These are phyloP conservation scores for Pigoraptor vietnamica DNA, from an alignment of 78 protist species.

Conservation along the genomic window DNA sequence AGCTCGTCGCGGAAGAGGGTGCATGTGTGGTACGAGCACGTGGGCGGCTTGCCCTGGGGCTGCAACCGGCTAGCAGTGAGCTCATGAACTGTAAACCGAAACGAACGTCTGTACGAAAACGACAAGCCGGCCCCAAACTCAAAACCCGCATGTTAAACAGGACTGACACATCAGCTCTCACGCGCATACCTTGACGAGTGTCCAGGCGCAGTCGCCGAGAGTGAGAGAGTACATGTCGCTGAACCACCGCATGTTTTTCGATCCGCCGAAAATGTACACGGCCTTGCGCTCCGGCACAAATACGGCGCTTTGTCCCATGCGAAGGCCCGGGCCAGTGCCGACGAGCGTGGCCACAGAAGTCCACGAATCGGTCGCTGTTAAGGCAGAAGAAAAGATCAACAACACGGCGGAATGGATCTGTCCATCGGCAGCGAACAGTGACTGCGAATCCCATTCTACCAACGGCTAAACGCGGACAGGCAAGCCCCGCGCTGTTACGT, in stretches of 20 bases:
- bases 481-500: neutral
- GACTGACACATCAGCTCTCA: neutral
- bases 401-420: too few species aligned
- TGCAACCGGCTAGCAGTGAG: neutral
- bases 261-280: neutral
- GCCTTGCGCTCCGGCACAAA: neutral
- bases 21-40: neutral
- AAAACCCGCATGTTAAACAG: too few species aligned
- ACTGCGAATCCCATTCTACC: too few species aligned
- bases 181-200: neutral
- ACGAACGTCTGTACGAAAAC: too few species aligned
- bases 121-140: too few species aligned
- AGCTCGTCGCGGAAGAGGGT: neutral
- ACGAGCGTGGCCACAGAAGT: neutral
- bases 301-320: neutral
- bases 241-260: neutral
- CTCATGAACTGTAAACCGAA: too few species aligned
- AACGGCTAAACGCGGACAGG: too few species aligned
- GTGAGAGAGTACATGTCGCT: neutral
- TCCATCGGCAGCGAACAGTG: too few species aligned
- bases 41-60: neutral
- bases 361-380: neutral
- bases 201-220: neutral
- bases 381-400: neutral
- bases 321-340: neutral